Evolutionary conservation across 257 asterid genomes (phyloP).

Genomic region (Solanum bulbocastanum): DNA sequence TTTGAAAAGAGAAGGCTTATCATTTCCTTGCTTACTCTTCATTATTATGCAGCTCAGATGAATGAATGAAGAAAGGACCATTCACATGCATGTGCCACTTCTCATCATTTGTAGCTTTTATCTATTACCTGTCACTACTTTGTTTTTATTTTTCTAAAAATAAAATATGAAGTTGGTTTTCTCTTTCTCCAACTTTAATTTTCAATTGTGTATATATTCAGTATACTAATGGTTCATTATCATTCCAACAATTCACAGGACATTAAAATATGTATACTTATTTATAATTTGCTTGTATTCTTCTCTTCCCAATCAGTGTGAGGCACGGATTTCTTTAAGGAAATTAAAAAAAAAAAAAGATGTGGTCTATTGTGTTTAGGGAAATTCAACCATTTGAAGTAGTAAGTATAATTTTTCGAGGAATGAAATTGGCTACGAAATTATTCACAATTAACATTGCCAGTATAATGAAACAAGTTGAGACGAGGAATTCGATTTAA

Average conservation of each 20-base stretch:
- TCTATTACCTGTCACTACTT: background rate
- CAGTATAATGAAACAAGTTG: background rate
- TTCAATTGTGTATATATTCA: background rate
- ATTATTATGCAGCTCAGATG: background rate
- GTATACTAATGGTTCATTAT: background rate
- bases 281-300: background rate
- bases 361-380: background rate
- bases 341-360: background rate
- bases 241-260: background rate
- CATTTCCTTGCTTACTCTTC: constrained; percentile 2
- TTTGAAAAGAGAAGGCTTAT: background rate
- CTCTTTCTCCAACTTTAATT: background rate
- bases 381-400: background rate
- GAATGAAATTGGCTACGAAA: background rate
- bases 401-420: background rate
- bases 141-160: background rate
- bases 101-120: background rate
- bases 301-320: background rate
- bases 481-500: background rate
- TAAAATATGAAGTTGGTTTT: background rate
- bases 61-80: background rate
- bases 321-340: background rate
- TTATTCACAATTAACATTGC: background rate
- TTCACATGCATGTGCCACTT: background rate
- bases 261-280: background rate